Evolutionary conservation across 306 rosid species (phyloP), one percentile per base, ranked within the genome.

Genomic region (Rosa multiflora): DNA sequence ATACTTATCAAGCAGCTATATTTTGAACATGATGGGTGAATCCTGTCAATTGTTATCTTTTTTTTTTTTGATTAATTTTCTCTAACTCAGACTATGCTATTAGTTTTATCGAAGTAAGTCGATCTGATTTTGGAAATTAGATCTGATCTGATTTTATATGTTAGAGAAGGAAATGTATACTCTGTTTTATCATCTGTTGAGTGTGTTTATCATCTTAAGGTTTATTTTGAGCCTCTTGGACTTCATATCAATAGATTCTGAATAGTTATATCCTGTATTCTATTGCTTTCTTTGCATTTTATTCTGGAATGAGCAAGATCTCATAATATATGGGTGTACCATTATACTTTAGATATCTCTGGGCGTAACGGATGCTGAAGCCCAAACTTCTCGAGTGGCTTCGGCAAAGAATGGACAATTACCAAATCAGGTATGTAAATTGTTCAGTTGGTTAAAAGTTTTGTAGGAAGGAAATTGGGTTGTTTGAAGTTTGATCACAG

Each of bases 331-430:
- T 21, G 51, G 39, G 51, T 74, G 43, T 56, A 21, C 1, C 40
- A 8, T 17, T 55, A 14, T 47, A 72, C 64, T 76, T 58, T 39
- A 67, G 69, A 55, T 67, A 78, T 47, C 48, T 67, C 73, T 35
- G 79, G 59, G 73, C 67, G 9, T 17, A 39, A 58, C n/a, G 6
- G 86, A 78, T 69, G 79, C 42, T 83, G 83, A 78, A 74, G 74
- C 78, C 72, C 76, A 63, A 55, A 82, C 51, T 59, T 53, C 78
- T 70, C 61, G 3, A 53, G 52, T 53, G 39, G 64, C 23, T 81
- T 63, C 6, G 56, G 43, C 73, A 70, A 78, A 18, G 76, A 77
- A 20, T 12, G 78, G 46, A 52, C 23, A 67, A 55, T 77, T 77
- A 74, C 9, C 75, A 49, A 32, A 67, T 61, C 76, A 77, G 78